Conservation (phyloP, 805 yeast genomes). For the Metschnikowia borealis region DNA sequence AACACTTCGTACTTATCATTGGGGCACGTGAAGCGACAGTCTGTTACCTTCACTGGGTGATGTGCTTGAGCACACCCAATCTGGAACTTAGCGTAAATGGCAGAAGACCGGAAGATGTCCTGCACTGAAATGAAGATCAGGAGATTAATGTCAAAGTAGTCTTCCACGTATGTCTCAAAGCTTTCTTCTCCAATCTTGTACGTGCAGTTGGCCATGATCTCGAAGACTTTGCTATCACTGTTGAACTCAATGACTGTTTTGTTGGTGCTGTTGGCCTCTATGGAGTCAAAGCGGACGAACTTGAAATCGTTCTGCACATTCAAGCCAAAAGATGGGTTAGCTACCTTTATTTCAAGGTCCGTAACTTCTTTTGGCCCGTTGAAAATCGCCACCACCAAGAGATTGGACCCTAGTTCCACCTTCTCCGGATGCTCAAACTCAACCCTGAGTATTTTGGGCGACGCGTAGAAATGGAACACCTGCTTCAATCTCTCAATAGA, state of each 20-base stretch:
- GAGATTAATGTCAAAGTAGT: conserved; percentile 50
- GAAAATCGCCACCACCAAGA: conserved; percentile 22
- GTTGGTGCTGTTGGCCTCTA: neutral
- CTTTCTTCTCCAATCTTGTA: conserved; percentile 20
- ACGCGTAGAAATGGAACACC: conserved; percentile 14
- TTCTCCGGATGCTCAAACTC: conserved; percentile 23
- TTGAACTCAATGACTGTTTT: conserved; percentile 29
- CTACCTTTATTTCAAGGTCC: conserved; percentile 5
- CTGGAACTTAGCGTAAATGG: conserved; percentile 63
- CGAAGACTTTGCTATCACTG: conserved; percentile 26
- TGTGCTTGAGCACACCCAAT: conserved; percentile 53
- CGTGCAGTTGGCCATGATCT: conserved; percentile 18
- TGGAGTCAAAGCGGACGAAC: neutral
- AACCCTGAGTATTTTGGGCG: conserved; percentile 23
- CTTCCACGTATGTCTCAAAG: conserved; percentile 22
- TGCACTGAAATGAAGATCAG: conserved; percentile 74
- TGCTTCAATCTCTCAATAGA: neutral
- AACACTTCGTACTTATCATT: conserved; percentile 24
- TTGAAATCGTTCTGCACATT: conserved; percentile 4
- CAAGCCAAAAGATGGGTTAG: conserved; percentile 18
- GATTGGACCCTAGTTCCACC: conserved; percentile 28
- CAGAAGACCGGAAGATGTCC: conserved; percentile 60
- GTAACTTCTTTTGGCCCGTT: conserved; percentile 29
- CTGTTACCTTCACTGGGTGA: conserved; percentile 51
- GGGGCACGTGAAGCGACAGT: conserved; percentile 36